phyloP scores from a whole-genome alignment of 2,329 filamentous ascomycete genomes.

The Phialocephala subalpina region DNA sequence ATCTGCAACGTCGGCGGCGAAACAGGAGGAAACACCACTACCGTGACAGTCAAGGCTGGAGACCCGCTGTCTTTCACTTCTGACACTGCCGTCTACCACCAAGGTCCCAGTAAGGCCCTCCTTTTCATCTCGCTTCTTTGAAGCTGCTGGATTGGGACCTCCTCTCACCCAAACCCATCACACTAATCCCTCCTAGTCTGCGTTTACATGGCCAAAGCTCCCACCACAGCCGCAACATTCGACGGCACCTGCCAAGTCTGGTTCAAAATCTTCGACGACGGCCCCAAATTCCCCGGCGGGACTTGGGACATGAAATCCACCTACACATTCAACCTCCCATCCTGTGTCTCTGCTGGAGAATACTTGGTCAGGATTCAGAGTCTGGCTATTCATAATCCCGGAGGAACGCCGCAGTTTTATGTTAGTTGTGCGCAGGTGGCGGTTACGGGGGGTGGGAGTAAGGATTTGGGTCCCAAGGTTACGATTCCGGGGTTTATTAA shows the following conservation, averaged over 20 bases:
- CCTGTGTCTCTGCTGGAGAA: slow-evolving; percentile 36
- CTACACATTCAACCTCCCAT: slow-evolving; percentile 38
- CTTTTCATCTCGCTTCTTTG: too few relatives aligned
- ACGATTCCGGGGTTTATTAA: slow-evolving; percentile 37
- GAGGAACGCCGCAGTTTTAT: slow-evolving; percentile 41
- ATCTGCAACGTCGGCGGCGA: slow-evolving; percentile 40
- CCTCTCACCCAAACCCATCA: too few relatives aligned
- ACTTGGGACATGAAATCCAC: slow-evolving; percentile 40
- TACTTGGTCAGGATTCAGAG: slow-evolving; percentile 41
- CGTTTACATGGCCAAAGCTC: slow-evolving; percentile 48
- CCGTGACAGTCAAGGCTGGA: slow-evolving; percentile 45
- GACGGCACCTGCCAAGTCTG: slow-evolving; percentile 47
- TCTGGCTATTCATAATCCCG: slow-evolving; percentile 40
- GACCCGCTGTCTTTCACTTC: slow-evolving; percentile 54
- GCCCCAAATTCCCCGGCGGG: slow-evolving; percentile 37
- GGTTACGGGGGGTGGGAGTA: slow-evolving; percentile 36
- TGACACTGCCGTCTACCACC: slow-evolving; percentile 47
- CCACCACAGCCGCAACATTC: slow-evolving; percentile 43
- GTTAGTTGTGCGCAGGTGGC: slow-evolving; percentile 40
- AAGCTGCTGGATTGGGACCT: too few relatives aligned
- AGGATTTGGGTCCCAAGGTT: slow-evolving; percentile 33
- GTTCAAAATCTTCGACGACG: slow-evolving; percentile 48
- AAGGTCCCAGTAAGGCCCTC: too few relatives aligned
- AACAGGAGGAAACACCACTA: slow-evolving; percentile 29
- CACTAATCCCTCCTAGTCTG: slow-evolving; percentile 47